Base-by-base conservation (phyloP, 345 rosid species). In the Euphorbia tirucalli region DNA sequence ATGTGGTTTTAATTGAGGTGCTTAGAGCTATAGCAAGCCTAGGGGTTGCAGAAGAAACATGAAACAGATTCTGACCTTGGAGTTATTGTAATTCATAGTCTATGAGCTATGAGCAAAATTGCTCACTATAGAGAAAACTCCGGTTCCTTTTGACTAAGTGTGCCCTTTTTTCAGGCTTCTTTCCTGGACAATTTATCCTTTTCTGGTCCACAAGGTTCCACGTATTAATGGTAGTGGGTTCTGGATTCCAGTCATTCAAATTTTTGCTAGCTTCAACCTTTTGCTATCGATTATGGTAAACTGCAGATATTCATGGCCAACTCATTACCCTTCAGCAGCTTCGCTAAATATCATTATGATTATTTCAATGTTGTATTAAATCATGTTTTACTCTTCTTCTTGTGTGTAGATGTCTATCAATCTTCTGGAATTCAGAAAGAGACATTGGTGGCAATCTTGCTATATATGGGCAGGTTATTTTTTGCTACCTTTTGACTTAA, bases 161-260 rank as follows among this genome's bases (percentile, higher is more conserved):
- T 15, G 71, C 46, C 63, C 64, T 49, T 63, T 73, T 62, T 62
- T 32, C 85, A 93, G 97, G 85, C 98, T 93, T 78, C 80, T 89
- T 11, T 80, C 74, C 2, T 80, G 87, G 50, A 81, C 86, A 27
- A 78, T 81, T 44, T 75, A 82, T 30, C 96, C 96, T 7, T 88
- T 85, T 82, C 16, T 84, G 78, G 77, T 86, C 65, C 96, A 86
- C 78, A 88, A 87, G 71, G 81, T 83, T 84, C 93, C 91, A 52
- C 87, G 83, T n/a, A 78, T 69, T 35, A 88, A 87, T 81, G 86
- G 91, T 71, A 89, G 98, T 75, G 88, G 90, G 69, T 88, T 93
- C 83, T 91, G 97, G 98, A 85, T 91, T 83, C 92, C 97, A 13
- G 78, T 85, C 22, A 82, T 93, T 78, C 97, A 91, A 88, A 84